Evolutionary conservation across 148 eudicot species (phyloP).

Genomic region (Silene uniflora): DNA sequence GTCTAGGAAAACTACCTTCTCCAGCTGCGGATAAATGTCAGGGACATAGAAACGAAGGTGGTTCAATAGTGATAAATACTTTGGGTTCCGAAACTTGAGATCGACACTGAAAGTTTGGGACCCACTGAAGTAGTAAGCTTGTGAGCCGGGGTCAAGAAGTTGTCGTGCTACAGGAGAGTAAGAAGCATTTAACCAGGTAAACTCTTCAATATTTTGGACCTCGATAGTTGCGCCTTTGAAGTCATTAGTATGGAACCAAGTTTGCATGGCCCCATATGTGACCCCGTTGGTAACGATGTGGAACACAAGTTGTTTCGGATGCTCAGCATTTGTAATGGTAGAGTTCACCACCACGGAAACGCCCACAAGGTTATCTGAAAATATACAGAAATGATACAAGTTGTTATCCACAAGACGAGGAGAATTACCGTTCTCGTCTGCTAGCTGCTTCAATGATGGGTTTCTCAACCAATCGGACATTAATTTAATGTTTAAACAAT

Average conservation of each 20-base stretch:
- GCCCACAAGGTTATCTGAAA: conserved; percentile 64
- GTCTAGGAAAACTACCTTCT: conserved; percentile 69
- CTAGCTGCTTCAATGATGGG: conserved; percentile 33
- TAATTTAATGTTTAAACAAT: conserved; percentile 54
- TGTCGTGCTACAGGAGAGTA: conserved; percentile 56
- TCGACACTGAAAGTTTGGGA: conserved; percentile 39
- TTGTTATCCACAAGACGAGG: conserved; percentile 72
- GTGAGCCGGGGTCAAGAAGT: conserved; percentile 30
- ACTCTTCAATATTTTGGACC: conserved; percentile 58
- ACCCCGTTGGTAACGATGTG: conserved; percentile 67
- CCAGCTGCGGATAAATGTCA: conserved; percentile 65
- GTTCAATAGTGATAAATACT: conserved; percentile 52
- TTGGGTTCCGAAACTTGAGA: conserved; percentile 55
- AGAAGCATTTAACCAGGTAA: conserved; percentile 66
- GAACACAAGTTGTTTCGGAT: conserved; percentile 72
- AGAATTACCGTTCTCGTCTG: conserved; percentile 49
- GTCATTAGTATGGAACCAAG: conserved; percentile 63
- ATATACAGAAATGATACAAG: conserved; percentile 73
- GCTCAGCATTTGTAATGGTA: conserved; percentile 59
- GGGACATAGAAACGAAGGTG: conserved; percentile 75
- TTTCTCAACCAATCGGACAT: conserved; percentile 53
- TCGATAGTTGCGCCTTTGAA: conserved; percentile 62
- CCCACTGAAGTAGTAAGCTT: conserved; percentile 46
- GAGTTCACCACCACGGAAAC: conserved; percentile 73
- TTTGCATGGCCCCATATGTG: conserved; percentile 61